phyloP scores from a whole-genome alignment of 1,284 basidiomycete species.

The Anthracocystis setariae region DNA sequence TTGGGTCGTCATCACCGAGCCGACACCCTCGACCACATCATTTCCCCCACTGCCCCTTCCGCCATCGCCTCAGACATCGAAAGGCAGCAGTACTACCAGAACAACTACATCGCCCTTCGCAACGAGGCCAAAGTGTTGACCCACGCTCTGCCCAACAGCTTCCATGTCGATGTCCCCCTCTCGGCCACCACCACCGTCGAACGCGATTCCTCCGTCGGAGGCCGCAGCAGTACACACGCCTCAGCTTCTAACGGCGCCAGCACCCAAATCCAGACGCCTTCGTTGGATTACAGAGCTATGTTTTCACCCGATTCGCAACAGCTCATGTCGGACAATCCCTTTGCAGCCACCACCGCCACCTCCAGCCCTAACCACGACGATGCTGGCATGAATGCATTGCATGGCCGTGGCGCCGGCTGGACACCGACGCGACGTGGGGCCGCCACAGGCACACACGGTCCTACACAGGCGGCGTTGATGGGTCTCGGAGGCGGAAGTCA shows the following conservation, averaged over 20 bases:
- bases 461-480: constrained; percentile 39
- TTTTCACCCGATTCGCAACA: constrained; percentile 49
- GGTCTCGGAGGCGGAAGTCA: constrained; percentile 59
- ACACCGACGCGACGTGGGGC: constrained; percentile 24
- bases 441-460: constrained; percentile 28
- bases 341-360: constrained; percentile 22
- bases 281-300: constrained; percentile 44
- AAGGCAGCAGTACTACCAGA: constrained; percentile 49
- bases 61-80: constrained; percentile 31
- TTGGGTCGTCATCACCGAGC: constrained; percentile 45
- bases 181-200: constrained; percentile 38
- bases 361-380: constrained; percentile 30
- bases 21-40: constrained; percentile 47
- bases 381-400: constrained; percentile 4
- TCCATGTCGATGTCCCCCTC: constrained; percentile 29
- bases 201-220: constrained; percentile 32
- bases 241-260: constrained; percentile 42
- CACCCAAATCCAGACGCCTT: constrained; percentile 51
- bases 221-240: constrained; percentile 36
- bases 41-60: constrained; percentile 18
- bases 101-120: constrained; percentile 48
- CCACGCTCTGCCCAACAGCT: constrained; percentile 26
- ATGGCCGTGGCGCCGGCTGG: constrained; percentile 29
- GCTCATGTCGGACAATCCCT: constrained; percentile 29
- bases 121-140: constrained; percentile 40